Conservation (phyloP, 2,329 filamentous ascomycete species). For the Botrytis porri region DNA sequence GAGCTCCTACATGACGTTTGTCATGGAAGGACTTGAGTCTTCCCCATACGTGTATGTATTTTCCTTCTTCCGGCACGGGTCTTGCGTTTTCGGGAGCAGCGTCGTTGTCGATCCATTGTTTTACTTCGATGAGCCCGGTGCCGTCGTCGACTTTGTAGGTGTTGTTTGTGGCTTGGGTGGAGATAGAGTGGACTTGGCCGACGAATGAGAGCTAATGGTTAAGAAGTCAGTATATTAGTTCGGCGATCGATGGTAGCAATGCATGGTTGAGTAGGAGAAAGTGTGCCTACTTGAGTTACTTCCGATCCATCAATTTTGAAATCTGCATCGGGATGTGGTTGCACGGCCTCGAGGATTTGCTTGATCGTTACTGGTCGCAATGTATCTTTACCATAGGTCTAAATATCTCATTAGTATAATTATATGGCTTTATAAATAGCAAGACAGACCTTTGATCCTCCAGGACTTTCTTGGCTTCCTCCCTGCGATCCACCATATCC, state of each 20-base stretch:
- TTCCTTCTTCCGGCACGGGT: slow-evolving; percentile 61
- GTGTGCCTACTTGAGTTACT: slow-evolving; percentile 53
- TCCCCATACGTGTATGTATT: slow-evolving; percentile 83
- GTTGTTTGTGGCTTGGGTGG: slow-evolving; percentile 82
- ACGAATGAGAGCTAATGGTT: slow-evolving; percentile 70
- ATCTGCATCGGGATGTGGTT: slow-evolving; percentile 69
- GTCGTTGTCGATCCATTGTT: slow-evolving; percentile 67
- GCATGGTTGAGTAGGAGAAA: not conserved
- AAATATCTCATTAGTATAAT: slow-evolving; percentile 6
- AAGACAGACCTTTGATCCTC: slow-evolving; percentile 45
- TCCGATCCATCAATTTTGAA: slow-evolving; percentile 80
- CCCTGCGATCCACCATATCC: slow-evolving; percentile 52
- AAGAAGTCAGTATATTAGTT: slow-evolving; percentile 16
- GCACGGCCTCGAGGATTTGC: slow-evolving; percentile 80
- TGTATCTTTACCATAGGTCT: slow-evolving; percentile 70
- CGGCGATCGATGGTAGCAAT: not conserved
- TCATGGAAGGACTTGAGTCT: slow-evolving; percentile 79
- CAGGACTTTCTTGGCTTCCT: slow-evolving; percentile 52
- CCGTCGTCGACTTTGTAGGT: slow-evolving; percentile 95
- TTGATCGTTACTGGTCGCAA: slow-evolving; percentile 94
- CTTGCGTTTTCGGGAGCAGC: slow-evolving; percentile 44
- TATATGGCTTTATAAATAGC: not conserved
- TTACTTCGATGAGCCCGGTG: slow-evolving; percentile 87
- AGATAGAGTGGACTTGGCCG: slow-evolving; percentile 85
- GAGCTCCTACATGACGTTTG: slow-evolving; percentile 76